Base-by-base conservation (phyloP, 306 rosid species). In the Acmispon strigosus region DNA sequence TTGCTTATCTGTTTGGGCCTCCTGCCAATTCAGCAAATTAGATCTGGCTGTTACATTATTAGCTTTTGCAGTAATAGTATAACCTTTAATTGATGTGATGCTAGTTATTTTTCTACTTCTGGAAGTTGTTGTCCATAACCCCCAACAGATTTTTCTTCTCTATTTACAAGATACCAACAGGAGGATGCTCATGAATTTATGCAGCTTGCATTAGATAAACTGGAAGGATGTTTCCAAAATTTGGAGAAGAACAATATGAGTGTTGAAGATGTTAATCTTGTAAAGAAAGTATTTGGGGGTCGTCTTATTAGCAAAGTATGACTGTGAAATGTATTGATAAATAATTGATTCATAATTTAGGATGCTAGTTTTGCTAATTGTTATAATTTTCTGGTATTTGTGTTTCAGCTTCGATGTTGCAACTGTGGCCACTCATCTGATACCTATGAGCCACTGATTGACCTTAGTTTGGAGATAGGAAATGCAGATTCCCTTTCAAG, bases 141-240 rank as follows among this genome's bases (percentile, higher is more conserved):
- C 10, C 1, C 18, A 34, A 52, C 62, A 94, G 97, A 84, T 61
- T 76, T 94, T 78, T 89, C 92, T 48, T 83, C 96, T 65, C 71
- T 4, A 16, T 91, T 94, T 69, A 76, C 11, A 70, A 84, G 88
- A 66, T 80, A 81, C 47, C 88, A 87, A 81, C 99, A 94, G 78
- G 99, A 94, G 69, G 99, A 94, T 82, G 97, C 96, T 61, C 97
- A 94, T 76, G 96, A 94, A 45, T 94, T 94, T 66, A 70, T 94
- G 89, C 96, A 89, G 74, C 89, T 92, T 72, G 84, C 82, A 58
- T 81, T 94, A 53, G 96, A 94, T 77, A 89, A 83, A 75, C 85
- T 94, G 22, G 97, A 87, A 22, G 71, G 78, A 43, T 76, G 88
- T 71, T 87, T 70, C 24, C 57, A 78, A 59, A 79, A 72, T 55